Percentiles rank a stretch among this genome's conserved stretches.
phyloP scores from a whole-genome alignment of 2,329 filamentous ascomycete species.

The Thielaviopsis euricoi region DNA sequence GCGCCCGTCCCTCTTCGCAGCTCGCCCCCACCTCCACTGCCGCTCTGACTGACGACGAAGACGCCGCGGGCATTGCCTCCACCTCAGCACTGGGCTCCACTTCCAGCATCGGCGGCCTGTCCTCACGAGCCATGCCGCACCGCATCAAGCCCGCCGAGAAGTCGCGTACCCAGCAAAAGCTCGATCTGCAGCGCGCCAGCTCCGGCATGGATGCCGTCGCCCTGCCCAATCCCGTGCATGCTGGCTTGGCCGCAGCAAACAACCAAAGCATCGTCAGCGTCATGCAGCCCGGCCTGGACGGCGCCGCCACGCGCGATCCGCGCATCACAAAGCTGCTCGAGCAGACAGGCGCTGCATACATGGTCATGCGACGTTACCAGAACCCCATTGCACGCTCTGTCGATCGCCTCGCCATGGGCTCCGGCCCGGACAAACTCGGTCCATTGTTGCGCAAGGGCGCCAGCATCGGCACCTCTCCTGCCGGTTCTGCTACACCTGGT shows the following conservation, averaged over 20 bases:
- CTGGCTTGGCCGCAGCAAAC: constrained; percentile 22
- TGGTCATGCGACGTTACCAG: constrained; percentile 56
- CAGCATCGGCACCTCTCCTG: neutral
- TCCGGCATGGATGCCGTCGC: constrained; percentile 48
- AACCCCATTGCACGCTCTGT: constrained; percentile 53
- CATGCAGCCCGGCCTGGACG: constrained; percentile 38
- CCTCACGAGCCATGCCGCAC: neutral
- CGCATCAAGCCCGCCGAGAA: constrained; percentile 31
- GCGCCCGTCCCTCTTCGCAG: neutral
- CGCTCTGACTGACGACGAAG: constrained; percentile 19
- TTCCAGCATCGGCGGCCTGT: neutral
- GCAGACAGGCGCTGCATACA: constrained; percentile 54
- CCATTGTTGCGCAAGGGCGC: neutral
- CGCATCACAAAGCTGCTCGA: constrained; percentile 49
- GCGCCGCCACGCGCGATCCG: constrained; percentile 35
- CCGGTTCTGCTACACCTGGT: neutral
- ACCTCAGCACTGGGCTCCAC: constrained; percentile 19
- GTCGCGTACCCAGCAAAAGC: constrained; percentile 58
- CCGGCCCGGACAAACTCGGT: neutral
- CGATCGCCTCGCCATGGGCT: constrained; percentile 19
- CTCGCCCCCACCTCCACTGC: neutral
- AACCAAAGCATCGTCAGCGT: constrained; percentile 34
- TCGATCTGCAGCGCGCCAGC: constrained; percentile 57
- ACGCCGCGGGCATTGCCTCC: constrained; percentile 15
- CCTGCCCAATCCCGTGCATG: constrained; percentile 1